Conservation (phyloP, 768 basidiomycete genomes). For the Tylopilus vinaceipallidus region DNA sequence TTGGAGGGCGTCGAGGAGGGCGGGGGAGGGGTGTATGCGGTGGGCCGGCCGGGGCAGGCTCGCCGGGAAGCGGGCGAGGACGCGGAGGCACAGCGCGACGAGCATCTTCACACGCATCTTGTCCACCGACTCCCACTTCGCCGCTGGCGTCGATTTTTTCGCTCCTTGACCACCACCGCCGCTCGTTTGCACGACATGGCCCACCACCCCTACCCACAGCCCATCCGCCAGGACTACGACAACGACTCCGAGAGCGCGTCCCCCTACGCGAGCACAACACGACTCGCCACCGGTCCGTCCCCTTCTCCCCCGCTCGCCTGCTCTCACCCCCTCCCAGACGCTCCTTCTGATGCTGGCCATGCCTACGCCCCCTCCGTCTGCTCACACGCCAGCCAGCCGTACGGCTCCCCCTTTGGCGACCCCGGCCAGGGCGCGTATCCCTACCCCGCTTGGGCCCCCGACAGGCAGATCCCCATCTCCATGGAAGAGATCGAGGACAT, state of each 20-base stretch:
- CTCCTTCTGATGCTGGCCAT: conserved; percentile 32
- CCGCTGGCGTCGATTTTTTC: conserved; percentile 28
- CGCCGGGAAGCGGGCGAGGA: conserved; percentile 44
- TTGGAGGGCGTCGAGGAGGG: conserved; percentile 37
- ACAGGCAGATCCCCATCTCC: conserved; percentile 92
- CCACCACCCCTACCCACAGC: conserved; percentile 29
- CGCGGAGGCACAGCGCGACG: conserved; percentile 53
- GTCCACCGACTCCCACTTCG: conserved; percentile 6
- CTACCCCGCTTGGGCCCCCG: conserved; percentile 94
- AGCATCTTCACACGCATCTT: conserved; percentile 20
- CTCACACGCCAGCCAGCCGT: conserved; percentile 59
- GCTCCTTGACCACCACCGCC: conserved; percentile 13
- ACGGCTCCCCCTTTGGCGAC: conserved; percentile 59
- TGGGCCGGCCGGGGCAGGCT: conserved; percentile 28
- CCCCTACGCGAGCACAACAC: conserved; percentile 57
- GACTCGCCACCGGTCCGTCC: conserved; percentile 41
- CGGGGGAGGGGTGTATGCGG: conserved; percentile 40
- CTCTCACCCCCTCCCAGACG: conserved; percentile 12
- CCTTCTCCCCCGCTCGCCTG: background rate
- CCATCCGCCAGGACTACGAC: conserved; percentile 40
- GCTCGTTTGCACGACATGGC: conserved; percentile 35
- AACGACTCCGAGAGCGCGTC: conserved; percentile 52
- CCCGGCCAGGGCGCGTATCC: conserved; percentile 57
- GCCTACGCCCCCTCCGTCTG: conserved; percentile 55
- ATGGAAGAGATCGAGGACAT: conserved; percentile 99